These are phyloP conservation scores for Chenopodium quinoa DNA, from an alignment of 148 eudicot genomes.

Conservation along the genomic window DNA sequence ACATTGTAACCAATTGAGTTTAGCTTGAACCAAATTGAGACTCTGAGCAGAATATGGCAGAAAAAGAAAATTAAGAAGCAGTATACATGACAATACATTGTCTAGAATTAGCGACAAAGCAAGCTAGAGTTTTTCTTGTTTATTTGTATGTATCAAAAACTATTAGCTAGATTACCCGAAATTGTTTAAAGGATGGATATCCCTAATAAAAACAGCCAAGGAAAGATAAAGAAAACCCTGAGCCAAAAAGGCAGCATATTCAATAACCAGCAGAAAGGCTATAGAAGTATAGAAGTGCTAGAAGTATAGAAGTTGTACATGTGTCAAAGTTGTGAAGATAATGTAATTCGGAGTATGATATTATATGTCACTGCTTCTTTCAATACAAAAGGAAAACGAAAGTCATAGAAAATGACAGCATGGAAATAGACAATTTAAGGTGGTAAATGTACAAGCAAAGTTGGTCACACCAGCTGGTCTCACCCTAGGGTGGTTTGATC, in stretches of 20 bases:
- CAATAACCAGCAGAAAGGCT: background rate
- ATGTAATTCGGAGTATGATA: background rate
- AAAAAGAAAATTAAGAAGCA: conserved; percentile 1
- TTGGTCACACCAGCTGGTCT: background rate
- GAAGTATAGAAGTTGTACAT: background rate
- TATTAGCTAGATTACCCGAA: background rate
- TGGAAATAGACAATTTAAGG: background rate
- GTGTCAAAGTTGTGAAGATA: background rate
- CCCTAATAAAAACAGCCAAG: background rate
- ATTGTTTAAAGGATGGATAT: background rate
- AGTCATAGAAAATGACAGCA: background rate
- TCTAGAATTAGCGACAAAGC: background rate
- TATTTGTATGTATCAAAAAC: background rate
- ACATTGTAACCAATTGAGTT: conserved; percentile 38
- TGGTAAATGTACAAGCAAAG: background rate
- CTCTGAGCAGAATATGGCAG: conserved; percentile 7
- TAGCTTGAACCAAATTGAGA: conserved; percentile 3
- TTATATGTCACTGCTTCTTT: background rate
- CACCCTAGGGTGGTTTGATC: background rate
- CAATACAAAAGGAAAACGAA: background rate
- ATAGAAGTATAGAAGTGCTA: background rate
- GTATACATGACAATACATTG: background rate
- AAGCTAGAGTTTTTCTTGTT: background rate
- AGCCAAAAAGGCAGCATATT: background rate
- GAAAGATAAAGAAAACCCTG: background rate